Percentiles rank a stretch among this genome's conserved stretches.
Evolutionary conservation across 805 yeast species (phyloP).

Genomic region (Pichia nakasei): DNA sequence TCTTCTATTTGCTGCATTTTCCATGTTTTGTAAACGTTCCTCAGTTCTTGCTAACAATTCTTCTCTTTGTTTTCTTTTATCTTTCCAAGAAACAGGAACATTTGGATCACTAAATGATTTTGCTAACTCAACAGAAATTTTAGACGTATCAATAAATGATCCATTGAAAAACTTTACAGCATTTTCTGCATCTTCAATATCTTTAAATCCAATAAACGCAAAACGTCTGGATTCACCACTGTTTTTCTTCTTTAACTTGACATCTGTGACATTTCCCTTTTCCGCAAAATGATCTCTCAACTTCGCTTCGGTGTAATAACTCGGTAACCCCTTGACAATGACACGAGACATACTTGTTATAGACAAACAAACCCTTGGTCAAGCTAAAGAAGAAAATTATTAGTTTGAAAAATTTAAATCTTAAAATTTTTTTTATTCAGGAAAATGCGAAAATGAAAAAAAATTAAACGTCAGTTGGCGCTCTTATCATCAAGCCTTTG

Average conservation of each 20-base stretch:
- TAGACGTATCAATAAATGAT: conserved; percentile 76
- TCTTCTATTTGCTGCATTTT: conserved; percentile 39
- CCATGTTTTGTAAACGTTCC: conserved; percentile 38
- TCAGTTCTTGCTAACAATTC: conserved; percentile 42
- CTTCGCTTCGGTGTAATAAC: conserved; percentile 65
- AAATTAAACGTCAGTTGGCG: too few species aligned
- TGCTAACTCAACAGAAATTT: conserved; percentile 72
- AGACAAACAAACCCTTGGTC: neutral
- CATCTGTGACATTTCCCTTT: conserved; percentile 54
- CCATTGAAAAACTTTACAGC: conserved; percentile 72
- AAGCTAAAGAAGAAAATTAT: neutral
- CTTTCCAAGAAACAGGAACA: conserved; percentile 61
- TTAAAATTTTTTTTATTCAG: too few species aligned
- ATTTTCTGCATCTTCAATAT: conserved; percentile 61
- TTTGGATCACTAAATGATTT: conserved; percentile 78
- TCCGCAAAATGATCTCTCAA: conserved; percentile 53
- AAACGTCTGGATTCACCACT: conserved; percentile 86
- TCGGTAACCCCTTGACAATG: conserved; percentile 85
- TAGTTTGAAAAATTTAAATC: neutral
- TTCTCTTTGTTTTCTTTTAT: conserved; percentile 41
- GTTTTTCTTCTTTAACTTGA: conserved; percentile 69
- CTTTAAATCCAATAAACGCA: conserved; percentile 83
- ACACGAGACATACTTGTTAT: conserved; percentile 60
- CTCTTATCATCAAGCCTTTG: too few species aligned
- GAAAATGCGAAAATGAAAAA: too few species aligned